Evolutionary conservation across 2,329 filamentous ascomycete genomes (phyloP).

Genomic region (Microascus cirrosus): DNA sequence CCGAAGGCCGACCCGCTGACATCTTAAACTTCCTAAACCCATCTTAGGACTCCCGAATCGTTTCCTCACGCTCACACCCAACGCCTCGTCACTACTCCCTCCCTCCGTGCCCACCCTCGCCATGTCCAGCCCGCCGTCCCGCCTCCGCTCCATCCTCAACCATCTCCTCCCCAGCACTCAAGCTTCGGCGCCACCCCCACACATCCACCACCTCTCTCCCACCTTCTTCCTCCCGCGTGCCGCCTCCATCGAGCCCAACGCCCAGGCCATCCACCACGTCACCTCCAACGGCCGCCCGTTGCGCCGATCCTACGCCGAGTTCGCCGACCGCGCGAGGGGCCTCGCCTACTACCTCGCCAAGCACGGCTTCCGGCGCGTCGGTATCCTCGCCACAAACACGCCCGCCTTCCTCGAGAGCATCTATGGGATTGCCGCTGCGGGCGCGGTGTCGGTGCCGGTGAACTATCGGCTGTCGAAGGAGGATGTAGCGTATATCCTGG

Average conservation of each 20-base stretch:
- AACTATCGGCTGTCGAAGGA: slow-evolving; percentile 62
- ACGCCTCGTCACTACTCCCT: background rate
- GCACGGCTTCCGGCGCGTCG: slow-evolving; percentile 63
- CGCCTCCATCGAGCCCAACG: slow-evolving; percentile 77
- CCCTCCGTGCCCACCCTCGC: background rate
- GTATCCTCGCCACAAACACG: slow-evolving; percentile 83
- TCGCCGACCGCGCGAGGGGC: slow-evolving; percentile 76
- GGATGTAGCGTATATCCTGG: slow-evolving; percentile 85
- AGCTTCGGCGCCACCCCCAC: slow-evolving; percentile 30
- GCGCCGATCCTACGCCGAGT: slow-evolving; percentile 66
- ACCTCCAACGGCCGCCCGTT: slow-evolving; percentile 67
- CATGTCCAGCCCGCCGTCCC: slow-evolving; percentile 55
- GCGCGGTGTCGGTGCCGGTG: slow-evolving; percentile 60
- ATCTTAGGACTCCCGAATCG: background rate
- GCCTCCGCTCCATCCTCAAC: slow-evolving; percentile 45
- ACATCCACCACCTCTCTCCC: slow-evolving; percentile 72
- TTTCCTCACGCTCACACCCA: background rate
- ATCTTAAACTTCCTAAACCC: too few species aligned
- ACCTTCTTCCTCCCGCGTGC: slow-evolving; percentile 81
- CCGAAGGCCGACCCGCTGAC: background rate
- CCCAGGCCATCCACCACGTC: slow-evolving; percentile 74
- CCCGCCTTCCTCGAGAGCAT: slow-evolving; percentile 87
- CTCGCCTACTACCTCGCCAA: slow-evolving; percentile 79
- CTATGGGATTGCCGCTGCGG: slow-evolving; percentile 76
- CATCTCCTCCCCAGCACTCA: slow-evolving; percentile 30